phyloP scores from a whole-genome alignment of 305 asterid genomes.

The Caryopteris hybrid region DNA sequence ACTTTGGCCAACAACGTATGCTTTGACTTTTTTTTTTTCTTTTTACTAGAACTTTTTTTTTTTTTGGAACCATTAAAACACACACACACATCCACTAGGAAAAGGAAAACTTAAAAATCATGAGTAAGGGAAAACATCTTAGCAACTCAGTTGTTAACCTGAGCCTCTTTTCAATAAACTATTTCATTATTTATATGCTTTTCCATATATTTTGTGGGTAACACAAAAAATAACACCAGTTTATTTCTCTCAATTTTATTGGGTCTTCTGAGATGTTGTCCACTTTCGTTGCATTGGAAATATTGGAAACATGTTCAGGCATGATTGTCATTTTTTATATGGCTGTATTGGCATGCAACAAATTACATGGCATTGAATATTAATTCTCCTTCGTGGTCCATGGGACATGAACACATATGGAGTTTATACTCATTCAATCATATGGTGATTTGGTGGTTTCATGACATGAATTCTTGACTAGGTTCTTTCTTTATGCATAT shows the following conservation, averaged over 20 bases:
- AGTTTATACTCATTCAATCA: not conserved
- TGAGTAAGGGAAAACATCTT: not conserved
- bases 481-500: not conserved
- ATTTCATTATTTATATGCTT: not conserved
- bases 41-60: not conserved
- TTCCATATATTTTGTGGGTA: not conserved
- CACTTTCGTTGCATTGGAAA: not conserved
- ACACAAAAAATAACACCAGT: not conserved
- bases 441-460: not conserved
- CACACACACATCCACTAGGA: no score
- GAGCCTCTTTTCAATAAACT: not conserved
- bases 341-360: not conserved
- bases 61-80: not conserved
- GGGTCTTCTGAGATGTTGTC: not conserved
- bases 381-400: not conserved
- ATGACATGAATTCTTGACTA: slow-evolving; percentile 1
- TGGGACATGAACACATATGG: not conserved
- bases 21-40: not conserved
- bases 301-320: not conserved
- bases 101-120: not conserved
- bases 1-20: slow-evolving; percentile 29
- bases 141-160: not conserved
- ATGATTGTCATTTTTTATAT: not conserved
- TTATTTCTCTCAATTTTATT: not conserved
- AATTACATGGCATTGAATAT: not conserved